Conservation (phyloP, 2,329 filamentous ascomycete genomes). For the Colletotrichum trifolii region DNA sequence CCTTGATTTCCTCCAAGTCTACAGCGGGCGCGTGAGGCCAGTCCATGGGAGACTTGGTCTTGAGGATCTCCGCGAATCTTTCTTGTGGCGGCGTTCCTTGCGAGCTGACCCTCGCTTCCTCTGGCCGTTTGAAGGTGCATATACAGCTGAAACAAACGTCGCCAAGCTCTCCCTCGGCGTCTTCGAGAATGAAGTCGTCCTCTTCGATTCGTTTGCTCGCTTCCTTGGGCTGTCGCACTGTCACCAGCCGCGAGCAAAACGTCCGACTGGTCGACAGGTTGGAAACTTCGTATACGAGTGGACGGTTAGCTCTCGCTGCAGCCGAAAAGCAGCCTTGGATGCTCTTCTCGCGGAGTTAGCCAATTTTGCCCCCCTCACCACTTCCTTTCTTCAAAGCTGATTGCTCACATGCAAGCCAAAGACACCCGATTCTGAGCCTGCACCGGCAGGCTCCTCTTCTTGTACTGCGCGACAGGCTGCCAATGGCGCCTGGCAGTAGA, state of each 20-base stretch:
- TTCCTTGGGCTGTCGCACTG: slow-evolving; percentile 48
- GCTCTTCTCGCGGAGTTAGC: slow-evolving; percentile 49
- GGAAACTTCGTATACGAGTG: slow-evolving; percentile 63
- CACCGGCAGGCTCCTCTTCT: slow-evolving; percentile 38
- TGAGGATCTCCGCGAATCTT: slow-evolving; percentile 56
- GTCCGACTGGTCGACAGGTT: slow-evolving; percentile 56
- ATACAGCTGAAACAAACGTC: slow-evolving; percentile 62
- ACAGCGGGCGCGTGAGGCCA: slow-evolving; percentile 60
- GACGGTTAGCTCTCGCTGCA: slow-evolving; percentile 58
- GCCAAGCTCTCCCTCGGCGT: slow-evolving; percentile 52
- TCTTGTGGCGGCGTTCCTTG: slow-evolving; percentile 55
- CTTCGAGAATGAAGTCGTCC: slow-evolving; percentile 41
- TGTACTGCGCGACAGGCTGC: slow-evolving; percentile 45
- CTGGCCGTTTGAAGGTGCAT: slow-evolving; percentile 61
- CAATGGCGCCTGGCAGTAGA: slow-evolving; percentile 51
- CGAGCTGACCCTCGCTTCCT: slow-evolving; percentile 47
- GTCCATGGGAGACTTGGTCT: slow-evolving; percentile 46
- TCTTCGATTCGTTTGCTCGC: slow-evolving; percentile 16
- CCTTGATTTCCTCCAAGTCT: slow-evolving; percentile 55
- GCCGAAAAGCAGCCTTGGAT: slow-evolving; percentile 68
- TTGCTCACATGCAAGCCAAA: slow-evolving; percentile 52
- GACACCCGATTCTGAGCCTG: slow-evolving; percentile 27
- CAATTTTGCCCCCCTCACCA: neutral
- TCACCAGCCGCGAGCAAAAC: slow-evolving; percentile 62
- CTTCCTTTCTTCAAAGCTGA: no score